Conservation (phyloP, 768 basidiomycete genomes). For the Psilocybe tampanensis region DNA sequence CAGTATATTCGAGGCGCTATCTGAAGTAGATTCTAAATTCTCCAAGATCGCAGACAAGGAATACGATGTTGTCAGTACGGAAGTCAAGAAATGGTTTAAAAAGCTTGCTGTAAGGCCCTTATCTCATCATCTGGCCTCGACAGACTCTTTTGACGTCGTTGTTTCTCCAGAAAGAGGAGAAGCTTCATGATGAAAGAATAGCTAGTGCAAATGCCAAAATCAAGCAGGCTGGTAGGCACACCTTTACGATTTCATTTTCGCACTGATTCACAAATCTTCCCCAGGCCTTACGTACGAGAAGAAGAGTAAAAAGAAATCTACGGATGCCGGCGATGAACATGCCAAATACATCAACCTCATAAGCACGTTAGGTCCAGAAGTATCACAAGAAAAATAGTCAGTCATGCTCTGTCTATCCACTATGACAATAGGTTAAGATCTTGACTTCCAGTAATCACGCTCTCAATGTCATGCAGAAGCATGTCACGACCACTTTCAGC, state of each 20-base stretch:
- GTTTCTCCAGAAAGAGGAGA: constrained; percentile 71
- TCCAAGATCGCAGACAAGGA: constrained; percentile 76
- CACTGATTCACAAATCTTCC: constrained; percentile 2
- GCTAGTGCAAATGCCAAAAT: constrained; percentile 68
- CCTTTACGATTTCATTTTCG: not conserved
- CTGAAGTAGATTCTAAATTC: constrained; percentile 76
- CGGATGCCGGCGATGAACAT: constrained; percentile 74
- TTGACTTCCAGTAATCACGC: constrained; percentile 59
- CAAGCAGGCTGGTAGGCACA: constrained; percentile 66
- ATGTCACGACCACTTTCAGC: constrained; percentile 56
- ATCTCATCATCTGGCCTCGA: not conserved
- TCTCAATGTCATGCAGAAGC: constrained; percentile 60
- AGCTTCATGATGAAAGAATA: constrained; percentile 72
- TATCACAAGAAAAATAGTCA: constrained; percentile 80
- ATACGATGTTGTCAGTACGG: constrained; percentile 60
- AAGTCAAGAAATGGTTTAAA: constrained; percentile 88
- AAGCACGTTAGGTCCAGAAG: constrained; percentile 72
- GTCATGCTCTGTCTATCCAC: constrained; percentile 24
- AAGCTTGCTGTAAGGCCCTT: constrained; percentile 65
- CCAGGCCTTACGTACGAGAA: constrained; percentile 76
- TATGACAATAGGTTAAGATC: not conserved
- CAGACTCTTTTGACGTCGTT: not conserved
- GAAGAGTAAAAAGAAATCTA: constrained; percentile 73
- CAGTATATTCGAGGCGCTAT: constrained; percentile 66
- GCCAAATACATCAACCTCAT: constrained; percentile 76